Evolutionary conservation across 148 eudicot genomes (phyloP).

Genomic region (Arctostaphylos glauca): DNA sequence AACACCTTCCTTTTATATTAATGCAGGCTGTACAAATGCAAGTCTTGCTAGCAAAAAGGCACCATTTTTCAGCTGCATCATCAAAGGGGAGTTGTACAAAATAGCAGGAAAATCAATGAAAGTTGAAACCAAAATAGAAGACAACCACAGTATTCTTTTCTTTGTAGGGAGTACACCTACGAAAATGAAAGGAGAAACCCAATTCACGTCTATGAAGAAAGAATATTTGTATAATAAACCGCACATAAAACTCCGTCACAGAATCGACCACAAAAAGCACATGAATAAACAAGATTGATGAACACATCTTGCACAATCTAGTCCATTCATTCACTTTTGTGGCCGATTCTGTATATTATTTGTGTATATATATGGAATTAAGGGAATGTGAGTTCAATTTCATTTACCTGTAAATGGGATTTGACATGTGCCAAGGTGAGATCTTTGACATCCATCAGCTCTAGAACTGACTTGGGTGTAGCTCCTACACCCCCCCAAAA

Average conservation of each 20-base stretch:
- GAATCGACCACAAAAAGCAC: background rate
- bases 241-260: background rate
- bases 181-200: background rate
- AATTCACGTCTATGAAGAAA: too few relatives aligned
- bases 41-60: conserved; percentile 2
- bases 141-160: too few relatives aligned
- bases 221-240: background rate
- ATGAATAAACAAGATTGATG: too few relatives aligned
- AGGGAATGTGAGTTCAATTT: background rate
- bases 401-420: conserved; percentile 87
- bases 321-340: background rate
- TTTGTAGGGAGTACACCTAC: background rate
- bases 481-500: conserved; percentile 54
- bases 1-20: background rate
- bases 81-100: background rate
- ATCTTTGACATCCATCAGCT: conserved; percentile 99
- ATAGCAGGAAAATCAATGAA: background rate
- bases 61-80: conserved; percentile 7
- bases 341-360: background rate
- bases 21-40: conserved; percentile 12
- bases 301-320: too few relatives aligned
- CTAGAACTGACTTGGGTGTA: conserved; percentile 92
- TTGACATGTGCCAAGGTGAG: conserved; percentile 97
- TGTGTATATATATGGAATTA: background rate
- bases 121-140: background rate